These are phyloP conservation scores for Lolium perenne DNA, from an alignment of 176 grass and related monocot genomes.

Conservation along the genomic window DNA sequence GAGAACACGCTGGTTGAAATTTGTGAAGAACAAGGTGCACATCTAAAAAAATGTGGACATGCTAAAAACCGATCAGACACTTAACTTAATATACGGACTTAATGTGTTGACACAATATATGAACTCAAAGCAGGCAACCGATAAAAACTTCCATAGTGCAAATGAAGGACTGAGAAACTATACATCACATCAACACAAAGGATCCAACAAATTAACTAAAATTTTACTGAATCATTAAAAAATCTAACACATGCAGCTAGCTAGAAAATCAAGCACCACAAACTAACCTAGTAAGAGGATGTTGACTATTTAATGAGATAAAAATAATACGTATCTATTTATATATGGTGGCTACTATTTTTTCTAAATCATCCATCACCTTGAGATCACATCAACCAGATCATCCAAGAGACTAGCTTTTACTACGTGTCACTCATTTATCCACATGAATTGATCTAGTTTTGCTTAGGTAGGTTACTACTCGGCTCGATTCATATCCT, in stretches of 20 bases:
- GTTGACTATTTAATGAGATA: background rate
- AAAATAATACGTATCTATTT: background rate
- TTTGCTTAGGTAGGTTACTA: conserved; percentile 8
- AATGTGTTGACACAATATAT: background rate
- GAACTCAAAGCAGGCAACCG: background rate
- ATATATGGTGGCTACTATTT: background rate
- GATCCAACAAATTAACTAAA: background rate
- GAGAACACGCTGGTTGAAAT: background rate
- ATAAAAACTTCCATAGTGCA: background rate
- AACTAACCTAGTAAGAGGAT: conserved; percentile 20
- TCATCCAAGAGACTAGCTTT: conserved; percentile 17
- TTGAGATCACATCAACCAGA: conserved; percentile 33
- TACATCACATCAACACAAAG: conserved; percentile 2
- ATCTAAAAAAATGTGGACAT: too few species aligned
- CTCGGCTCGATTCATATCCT: background rate
- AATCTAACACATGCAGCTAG: background rate
- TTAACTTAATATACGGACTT: background rate
- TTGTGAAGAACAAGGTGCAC: background rate
- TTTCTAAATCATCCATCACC: conserved; percentile 36
- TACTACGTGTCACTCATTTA: conserved; percentile 31
- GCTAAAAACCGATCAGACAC: background rate
- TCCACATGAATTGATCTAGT: conserved; percentile 28
- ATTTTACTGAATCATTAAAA: background rate
- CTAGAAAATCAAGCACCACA: conserved; percentile 2
- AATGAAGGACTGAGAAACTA: background rate